Evolutionary conservation across 345 rosid genomes (phyloP).

Genomic region (Arabidopsis arenosa): DNA sequence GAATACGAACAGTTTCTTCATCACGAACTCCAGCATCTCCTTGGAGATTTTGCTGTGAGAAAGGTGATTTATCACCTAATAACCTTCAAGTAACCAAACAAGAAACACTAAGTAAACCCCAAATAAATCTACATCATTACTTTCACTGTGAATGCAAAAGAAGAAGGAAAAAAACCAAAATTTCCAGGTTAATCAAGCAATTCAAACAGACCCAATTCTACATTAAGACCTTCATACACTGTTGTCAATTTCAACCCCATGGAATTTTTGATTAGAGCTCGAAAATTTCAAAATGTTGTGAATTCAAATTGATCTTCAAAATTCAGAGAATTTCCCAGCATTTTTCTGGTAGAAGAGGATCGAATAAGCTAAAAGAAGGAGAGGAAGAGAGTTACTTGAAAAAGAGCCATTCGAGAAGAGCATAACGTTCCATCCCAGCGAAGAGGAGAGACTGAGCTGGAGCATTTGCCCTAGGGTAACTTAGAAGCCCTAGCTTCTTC

Average conservation of each 20-base stretch:
- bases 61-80: slow-evolving; percentile 93
- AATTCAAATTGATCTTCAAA: background rate
- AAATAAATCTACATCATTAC: background rate
- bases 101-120: slow-evolving; percentile 1
- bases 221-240: slow-evolving; percentile 6
- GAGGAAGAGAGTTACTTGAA: slow-evolving; percentile 49
- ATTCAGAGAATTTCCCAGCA: background rate
- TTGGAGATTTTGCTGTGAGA: slow-evolving; percentile 84
- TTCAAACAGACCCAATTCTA: background rate
- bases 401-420: slow-evolving; percentile 98
- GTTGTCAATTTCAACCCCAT: background rate
- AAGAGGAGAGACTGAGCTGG: slow-evolving; percentile 98
- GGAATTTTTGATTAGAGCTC: background rate
- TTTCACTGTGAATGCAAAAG: background rate
- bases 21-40: slow-evolving; percentile 88
- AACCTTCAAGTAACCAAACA: slow-evolving; percentile 54
- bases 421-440: slow-evolving; percentile 99
- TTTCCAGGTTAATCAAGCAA: slow-evolving; percentile 15
- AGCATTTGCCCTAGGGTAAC: slow-evolving; percentile 82
- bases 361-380: background rate
- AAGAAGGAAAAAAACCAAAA: background rate
- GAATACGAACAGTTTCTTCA: slow-evolving; percentile 95
- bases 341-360: background rate
- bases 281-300: slow-evolving; percentile 7
- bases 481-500: slow-evolving; percentile 67